Evolutionary conservation across 495 filamentous ascomycete species (phyloP).

Genomic region (Penicillium arizonense): DNA sequence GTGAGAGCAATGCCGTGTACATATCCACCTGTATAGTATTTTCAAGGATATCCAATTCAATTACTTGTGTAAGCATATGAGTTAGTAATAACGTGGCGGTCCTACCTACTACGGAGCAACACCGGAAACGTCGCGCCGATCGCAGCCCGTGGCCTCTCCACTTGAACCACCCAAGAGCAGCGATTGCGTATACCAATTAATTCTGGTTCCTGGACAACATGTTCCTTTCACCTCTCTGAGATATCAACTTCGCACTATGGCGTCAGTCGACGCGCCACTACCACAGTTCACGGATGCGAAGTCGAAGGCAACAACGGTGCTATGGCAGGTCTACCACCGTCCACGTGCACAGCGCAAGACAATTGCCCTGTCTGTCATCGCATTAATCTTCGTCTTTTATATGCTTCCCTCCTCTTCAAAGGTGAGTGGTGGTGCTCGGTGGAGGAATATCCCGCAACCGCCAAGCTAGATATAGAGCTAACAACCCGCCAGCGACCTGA

Average conservation of each 20-base stretch:
- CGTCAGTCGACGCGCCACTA: conserved; percentile 24
- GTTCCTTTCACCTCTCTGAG: conserved; percentile 3
- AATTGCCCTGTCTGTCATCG: conserved; percentile 19
- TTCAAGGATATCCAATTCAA: no score
- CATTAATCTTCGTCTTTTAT: conserved; percentile 24
- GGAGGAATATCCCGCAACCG: conserved; percentile 6
- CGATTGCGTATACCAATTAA: conserved; percentile 23
- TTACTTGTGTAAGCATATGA: background rate
- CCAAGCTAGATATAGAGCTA: conserved; percentile 2
- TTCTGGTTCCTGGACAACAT: conserved; percentile 10
- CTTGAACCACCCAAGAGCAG: background rate
- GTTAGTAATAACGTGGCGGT: background rate
- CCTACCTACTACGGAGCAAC: background rate
- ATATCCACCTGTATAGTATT: background rate
- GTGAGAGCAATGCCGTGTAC: conserved; percentile 16
- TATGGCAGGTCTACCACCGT: conserved; percentile 28
- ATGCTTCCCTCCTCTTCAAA: conserved; percentile 22
- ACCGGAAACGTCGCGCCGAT: conserved; percentile 20
- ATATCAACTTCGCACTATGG: conserved; percentile 24
- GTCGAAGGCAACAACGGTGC: conserved; percentile 21
- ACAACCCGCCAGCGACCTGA: conserved; percentile 21
- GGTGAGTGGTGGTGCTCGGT: conserved; percentile 13
- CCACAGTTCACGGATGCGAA: conserved; percentile 28
- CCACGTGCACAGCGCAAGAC: conserved; percentile 32
- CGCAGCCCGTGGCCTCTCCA: conserved; percentile 13